phyloP scores from a whole-genome alignment of 192 early-diverging fungal species.

The Coemansia brasiliensis region DNA sequence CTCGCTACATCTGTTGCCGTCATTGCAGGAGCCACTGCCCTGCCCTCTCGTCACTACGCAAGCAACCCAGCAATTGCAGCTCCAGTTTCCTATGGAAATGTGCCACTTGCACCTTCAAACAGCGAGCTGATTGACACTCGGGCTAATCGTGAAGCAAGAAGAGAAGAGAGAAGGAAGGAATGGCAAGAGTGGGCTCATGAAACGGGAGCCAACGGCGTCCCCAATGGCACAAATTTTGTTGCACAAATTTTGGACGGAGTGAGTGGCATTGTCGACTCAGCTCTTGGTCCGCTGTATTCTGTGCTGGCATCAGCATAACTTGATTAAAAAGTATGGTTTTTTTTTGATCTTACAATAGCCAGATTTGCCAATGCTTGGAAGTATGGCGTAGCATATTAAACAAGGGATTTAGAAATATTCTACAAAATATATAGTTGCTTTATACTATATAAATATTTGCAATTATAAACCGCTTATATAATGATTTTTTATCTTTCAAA shows the following conservation, averaged over 20 bases:
- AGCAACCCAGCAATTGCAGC: slow-evolving; percentile 13
- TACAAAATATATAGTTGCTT: not conserved
- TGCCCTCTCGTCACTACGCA: slow-evolving; percentile 21
- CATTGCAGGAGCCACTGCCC: slow-evolving; percentile 20
- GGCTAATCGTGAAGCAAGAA: slow-evolving; percentile 36
- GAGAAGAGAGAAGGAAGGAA: slow-evolving; percentile 45
- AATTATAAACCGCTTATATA: not conserved
- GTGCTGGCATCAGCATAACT: slow-evolving; percentile 13
- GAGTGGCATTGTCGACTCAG: slow-evolving; percentile 53
- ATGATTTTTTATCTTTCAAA: not conserved
- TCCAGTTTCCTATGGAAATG: slow-evolving; percentile 22
- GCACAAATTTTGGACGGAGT: slow-evolving; percentile 40
- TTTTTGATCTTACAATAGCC: not conserved
- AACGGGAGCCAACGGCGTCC: slow-evolving; percentile 32
- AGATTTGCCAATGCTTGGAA: not conserved
- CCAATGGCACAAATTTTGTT: slow-evolving; percentile 50
- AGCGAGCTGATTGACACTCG: slow-evolving; percentile 5
- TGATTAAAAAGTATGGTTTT: not conserved
- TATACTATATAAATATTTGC: not conserved
- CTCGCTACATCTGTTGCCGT: slow-evolving; percentile 16
- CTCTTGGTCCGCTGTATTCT: slow-evolving; percentile 49
- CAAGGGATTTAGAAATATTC: too few relatives aligned
- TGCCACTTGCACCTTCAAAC: slow-evolving; percentile 1
- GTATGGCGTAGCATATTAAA: slow-evolving; percentile 4
- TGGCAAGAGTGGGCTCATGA: slow-evolving; percentile 50